Base-by-base conservation (phyloP, 352 stramenopile genomes). In the Aphanomyces cochlioides region DNA sequence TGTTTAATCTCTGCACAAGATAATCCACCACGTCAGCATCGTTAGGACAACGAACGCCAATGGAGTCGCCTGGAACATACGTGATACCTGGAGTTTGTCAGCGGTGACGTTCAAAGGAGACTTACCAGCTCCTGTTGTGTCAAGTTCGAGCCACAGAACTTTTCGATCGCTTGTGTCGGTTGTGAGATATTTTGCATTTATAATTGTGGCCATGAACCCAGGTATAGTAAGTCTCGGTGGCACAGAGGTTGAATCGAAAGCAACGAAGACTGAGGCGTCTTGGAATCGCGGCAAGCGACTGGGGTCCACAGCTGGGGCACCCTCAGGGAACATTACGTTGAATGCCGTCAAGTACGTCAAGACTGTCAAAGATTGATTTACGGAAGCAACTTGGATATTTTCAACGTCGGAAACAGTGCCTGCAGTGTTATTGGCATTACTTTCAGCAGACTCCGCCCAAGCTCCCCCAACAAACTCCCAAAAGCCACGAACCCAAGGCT, bases 21-120 rank as follows among this genome's bases (percentile, higher is more conserved):
- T 77, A 87, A 36, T 87, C 78, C 36, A 95, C 86, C 41, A 89
- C 83, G 47, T 79, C 72, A 3, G n/a, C 38, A 39, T 76, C 74
- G 74, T 96, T 97, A 0, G 87, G 83, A 43, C 89, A 96, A 68
- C 90, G 84, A 72, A 96, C 75, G 3, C 89, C 89, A 34, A 97
- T 88, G 17, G 87, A 88, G 58, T 97, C 90, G 4, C 90, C 90
- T 1, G 90, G 90, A 8, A 75, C 77, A 54, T 91, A 97, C 37
- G 78, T 65, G 60, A 94, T 85, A 0, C 72, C 72, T 2, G 66
- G 54, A 34, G 48, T 39, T 1, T 61, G 19, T 61, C 13, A 61
- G 17, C 13, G 34, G 4, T 13, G 39, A 6, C 17, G 37, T 10
- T n/a, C 7, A 17, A 34, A 17, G 15, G 37, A 19, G 39, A 40